These are phyloP conservation scores for Selenicereus undatus DNA, from an alignment of 148 eudicot genomes.

Conservation along the genomic window DNA sequence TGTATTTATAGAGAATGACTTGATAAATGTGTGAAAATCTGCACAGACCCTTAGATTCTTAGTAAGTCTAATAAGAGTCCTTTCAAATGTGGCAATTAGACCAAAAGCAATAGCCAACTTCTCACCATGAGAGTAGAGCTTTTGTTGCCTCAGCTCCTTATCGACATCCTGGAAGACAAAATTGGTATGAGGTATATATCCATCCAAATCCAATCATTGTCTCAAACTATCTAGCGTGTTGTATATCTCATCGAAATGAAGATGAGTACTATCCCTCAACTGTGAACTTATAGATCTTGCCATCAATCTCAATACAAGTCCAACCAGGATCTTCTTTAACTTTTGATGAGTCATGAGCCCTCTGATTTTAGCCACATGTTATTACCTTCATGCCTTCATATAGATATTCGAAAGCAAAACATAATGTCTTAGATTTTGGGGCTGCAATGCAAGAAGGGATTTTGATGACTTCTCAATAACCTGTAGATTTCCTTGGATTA, in stretches of 20 bases:
- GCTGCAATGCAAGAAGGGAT: slow-evolving; percentile 26
- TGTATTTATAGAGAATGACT: slow-evolving; percentile 22
- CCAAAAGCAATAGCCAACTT: slow-evolving; percentile 34
- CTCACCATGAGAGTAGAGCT: slow-evolving; percentile 25
- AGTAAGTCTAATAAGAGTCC: slow-evolving; percentile 27
- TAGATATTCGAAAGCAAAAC: slow-evolving; percentile 33
- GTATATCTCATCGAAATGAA: slow-evolving; percentile 23
- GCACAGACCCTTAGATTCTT: slow-evolving; percentile 34
- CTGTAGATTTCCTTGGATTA: slow-evolving; percentile 22
- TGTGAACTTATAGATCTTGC: slow-evolving; percentile 16
- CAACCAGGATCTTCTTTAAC: slow-evolving; percentile 31
- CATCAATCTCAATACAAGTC: slow-evolving; percentile 28
- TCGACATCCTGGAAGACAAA: slow-evolving; percentile 33
- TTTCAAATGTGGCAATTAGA: slow-evolving; percentile 23
- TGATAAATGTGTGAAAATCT: slow-evolving; percentile 30
- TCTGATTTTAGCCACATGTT: slow-evolving; percentile 26
- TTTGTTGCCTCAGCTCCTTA: slow-evolving; percentile 25
- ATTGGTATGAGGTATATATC: slow-evolving; percentile 33
- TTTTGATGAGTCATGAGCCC: slow-evolving; percentile 24
- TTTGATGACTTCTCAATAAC: slow-evolving; percentile 31
- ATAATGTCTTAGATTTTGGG: slow-evolving; percentile 30
- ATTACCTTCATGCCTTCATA: slow-evolving; percentile 32
- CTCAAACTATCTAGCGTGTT: slow-evolving; percentile 21
- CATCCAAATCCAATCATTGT: slow-evolving; percentile 19
- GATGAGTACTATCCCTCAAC: slow-evolving; percentile 27